Base-by-base conservation (phyloP, 1,139 yeast species). In the Candida neerlandica region DNA sequence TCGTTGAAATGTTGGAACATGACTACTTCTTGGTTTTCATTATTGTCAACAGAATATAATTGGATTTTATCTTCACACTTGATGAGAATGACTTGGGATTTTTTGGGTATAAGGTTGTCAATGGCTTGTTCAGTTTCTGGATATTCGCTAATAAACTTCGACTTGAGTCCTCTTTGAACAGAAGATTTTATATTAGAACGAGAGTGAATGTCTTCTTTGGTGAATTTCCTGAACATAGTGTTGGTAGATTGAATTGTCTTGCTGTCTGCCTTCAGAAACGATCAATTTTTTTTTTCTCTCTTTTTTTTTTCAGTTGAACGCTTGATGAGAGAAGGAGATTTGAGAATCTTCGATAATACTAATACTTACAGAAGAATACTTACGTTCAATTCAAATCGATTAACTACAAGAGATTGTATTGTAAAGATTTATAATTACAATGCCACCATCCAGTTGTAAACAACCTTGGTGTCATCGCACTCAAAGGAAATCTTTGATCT, bases 111-210 rank as follows among this genome's bases (percentile, higher is more conserved):
- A 55, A 92, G 71, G 45, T 82, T 88, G 60, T 91, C 97, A 44
- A 91, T 86, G 26, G 80, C 84, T 5, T 84, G 80, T 62, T 89
- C 96, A 55, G 90, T 70, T 34, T 70, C 73, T 21, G 91, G 91
- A 63, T 85, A 92, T 65, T 86, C 89, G 10, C 76, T 75, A 2
- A 86, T 86, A 47, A 92, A 77, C 60, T 85, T 88, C 34, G 86
- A 59, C 65, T 89, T 89, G 57, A 92, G 77, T 7, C 89, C 88
- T 67, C 97, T 81, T 65, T 91, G 97, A 11, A 87, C 94, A 0
- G 97, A 91, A 0, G 97, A 89, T 69, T 92, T 92, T 67, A 91
- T 86, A 64, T 91, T 92, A 12, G 97, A 85, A 56, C 95, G 86
- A 11, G 97, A 86, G 62, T 90, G 96, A 46, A 91, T 80, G 63